phyloP scores from a whole-genome alignment of 2,329 filamentous ascomycete species.

The Apiospora arundinis region DNA sequence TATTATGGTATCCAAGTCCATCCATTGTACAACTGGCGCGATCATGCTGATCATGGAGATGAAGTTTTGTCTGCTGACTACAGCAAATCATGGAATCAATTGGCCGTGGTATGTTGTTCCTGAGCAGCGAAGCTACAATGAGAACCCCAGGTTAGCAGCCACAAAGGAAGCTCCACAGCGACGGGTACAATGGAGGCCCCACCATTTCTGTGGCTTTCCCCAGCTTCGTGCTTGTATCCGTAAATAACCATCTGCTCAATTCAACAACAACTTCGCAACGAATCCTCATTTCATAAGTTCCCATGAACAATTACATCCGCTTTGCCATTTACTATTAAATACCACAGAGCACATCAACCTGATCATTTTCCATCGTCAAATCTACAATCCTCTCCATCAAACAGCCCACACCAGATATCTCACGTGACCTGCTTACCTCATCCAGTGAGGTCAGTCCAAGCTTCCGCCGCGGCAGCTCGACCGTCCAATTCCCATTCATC shows the following conservation, averaged over 20 bases:
- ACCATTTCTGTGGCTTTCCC: background rate
- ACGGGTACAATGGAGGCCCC: background rate
- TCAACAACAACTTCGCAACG: background rate
- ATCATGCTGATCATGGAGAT: no score
- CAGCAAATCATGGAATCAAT: background rate
- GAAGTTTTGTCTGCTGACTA: no score
- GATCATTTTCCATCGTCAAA: background rate
- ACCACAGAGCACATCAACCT: background rate
- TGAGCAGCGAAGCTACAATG: background rate
- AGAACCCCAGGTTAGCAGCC: background rate
- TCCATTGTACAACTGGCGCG: no score
- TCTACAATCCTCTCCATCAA: background rate
- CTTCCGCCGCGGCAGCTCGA: slow-evolving; percentile 2
- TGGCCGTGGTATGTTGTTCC: no score
- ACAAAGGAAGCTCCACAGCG: background rate
- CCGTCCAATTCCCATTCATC: slow-evolving; percentile 7
- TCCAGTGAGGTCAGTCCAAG: slow-evolving; percentile 8
- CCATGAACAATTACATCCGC: background rate
- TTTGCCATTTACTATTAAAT: background rate
- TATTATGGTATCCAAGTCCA: no score
- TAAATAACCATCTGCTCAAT: background rate
- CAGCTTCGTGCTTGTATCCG: background rate
- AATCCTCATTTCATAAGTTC: background rate
- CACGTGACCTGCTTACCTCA: slow-evolving; percentile 9
- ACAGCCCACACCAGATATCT: background rate